Base-by-base conservation (phyloP, 73 alveolate species). In the Paramecium bursaria region DNA sequence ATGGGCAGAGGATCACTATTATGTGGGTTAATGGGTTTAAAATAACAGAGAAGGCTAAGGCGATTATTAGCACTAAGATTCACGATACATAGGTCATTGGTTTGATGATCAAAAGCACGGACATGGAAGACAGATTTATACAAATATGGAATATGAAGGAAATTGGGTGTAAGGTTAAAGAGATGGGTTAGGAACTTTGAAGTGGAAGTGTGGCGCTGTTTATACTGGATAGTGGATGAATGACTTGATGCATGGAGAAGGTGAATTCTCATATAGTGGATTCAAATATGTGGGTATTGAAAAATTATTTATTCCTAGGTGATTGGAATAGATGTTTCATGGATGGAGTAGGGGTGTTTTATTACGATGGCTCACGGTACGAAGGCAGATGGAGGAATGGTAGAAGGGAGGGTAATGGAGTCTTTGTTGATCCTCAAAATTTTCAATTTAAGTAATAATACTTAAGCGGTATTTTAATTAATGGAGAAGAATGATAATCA, bases 41-140 rank as follows among this genome's bases (percentile, higher is more conserved):
- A 55, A 74, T 74, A 73, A 87, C 50, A 90, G 86, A 90, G 91
- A 90, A 52, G 95, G 95, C 0, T 50, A 46, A 29, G 95, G 95
- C 19, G 57, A 67, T 21, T 67, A 33, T 15, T 21, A 86, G 87
- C 73, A 82, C 19, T 91, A 88, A 27, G 82, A 86, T 22, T 47
- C 73, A 13, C 85, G 85, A 31, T 88, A 88, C 51, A 55, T 74
- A 3, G 94, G 94, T 4, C 15, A 55, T 7, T 88, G 91, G 94
- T 35, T 85, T 22, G 51, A 67, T 26, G 94, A 90, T 10, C 85
- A 88, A 47, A 42, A 86, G 13, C 94, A 85, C 50, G 91, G 91
- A 29, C 26, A 73, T 50, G 94, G 94, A 48, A 86, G 54, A 27
- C 86, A 73, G 73, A 49, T 85, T 3, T 51, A 87, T 23, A 48